phyloP scores from a whole-genome alignment of 164 flowering plant genomes.

The Vitis amurensis region DNA sequence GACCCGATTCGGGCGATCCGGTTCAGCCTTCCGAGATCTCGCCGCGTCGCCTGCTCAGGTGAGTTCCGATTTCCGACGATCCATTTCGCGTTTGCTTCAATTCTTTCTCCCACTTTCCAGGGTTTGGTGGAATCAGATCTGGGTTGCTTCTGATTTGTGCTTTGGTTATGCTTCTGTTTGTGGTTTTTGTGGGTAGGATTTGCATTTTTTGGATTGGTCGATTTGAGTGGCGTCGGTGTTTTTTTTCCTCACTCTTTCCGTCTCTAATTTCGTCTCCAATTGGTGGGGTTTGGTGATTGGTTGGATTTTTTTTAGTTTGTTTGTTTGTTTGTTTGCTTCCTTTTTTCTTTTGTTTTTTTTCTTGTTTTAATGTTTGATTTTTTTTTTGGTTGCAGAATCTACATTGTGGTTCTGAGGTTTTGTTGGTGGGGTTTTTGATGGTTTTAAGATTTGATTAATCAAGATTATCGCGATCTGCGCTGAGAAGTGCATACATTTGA shows the following conservation, averaged over 20 bases:
- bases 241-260: no score
- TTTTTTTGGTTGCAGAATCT: constrained; percentile 2
- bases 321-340: no score
- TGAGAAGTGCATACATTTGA: constrained; percentile 1
- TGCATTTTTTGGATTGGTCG: constrained; percentile 8
- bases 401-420: constrained; percentile 5
- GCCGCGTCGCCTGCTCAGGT: constrained; percentile 14
- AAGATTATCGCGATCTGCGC: constrained; percentile 12
- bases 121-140: constrained; percentile 30
- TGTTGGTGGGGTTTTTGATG: neutral
- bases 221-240: no score
- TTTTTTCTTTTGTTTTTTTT: neutral
- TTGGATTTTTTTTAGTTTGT: no score
- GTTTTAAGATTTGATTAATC: constrained; percentile 8
- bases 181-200: no score
- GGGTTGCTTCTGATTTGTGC: constrained; percentile 4
- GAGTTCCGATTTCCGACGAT: constrained; percentile 18
- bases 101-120: neutral
- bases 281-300: neutral
- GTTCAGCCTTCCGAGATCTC: constrained; percentile 24
- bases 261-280: no score
- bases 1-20: constrained; percentile 18
- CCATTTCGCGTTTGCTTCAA: constrained; percentile 13
- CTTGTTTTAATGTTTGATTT: neutral
- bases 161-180: no score